A percentile compares a stretch with the other conserved stretches of the same genome.
Evolutionary conservation across 164 flowering plant species (phyloP).

Genomic region (Tetracentron sinense): DNA sequence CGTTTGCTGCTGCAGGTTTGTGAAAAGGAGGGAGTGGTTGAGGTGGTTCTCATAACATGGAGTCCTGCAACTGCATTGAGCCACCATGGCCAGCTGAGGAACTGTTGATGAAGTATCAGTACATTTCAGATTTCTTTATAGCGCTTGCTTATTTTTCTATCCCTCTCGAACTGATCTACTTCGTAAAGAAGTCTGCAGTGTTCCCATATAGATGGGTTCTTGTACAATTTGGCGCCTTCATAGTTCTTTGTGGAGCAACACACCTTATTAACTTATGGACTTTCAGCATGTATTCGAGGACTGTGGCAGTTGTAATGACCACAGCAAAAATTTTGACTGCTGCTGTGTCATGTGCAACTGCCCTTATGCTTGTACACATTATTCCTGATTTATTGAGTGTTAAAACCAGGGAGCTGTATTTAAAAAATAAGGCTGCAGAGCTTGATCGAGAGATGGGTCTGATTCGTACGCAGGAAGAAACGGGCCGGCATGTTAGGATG

Average conservation of each 20-base stretch:
- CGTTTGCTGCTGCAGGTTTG: neutral
- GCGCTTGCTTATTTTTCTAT: conserved; percentile 62
- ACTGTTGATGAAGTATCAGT: neutral
- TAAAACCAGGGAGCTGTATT: neutral
- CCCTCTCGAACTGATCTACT: conserved; percentile 53
- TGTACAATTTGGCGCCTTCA: conserved; percentile 48
- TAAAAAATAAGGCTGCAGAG: neutral
- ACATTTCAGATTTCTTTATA: conserved; percentile 40
- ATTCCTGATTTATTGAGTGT: neutral
- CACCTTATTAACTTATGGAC: conserved; percentile 58
- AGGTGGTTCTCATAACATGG: neutral
- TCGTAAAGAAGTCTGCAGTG: conserved; percentile 46
- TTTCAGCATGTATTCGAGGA: conserved; percentile 8
- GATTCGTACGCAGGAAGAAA: neutral
- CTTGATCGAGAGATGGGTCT: neutral
- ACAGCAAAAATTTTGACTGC: neutral
- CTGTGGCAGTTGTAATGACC: neutral
- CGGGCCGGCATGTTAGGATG: neutral
- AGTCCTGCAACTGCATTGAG: neutral
- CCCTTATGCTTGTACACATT: neutral
- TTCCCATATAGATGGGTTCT: conserved; percentile 64
- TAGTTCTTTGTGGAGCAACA: conserved; percentile 64
- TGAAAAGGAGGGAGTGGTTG: neutral
- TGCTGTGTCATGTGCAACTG: neutral
- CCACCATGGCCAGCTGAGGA: neutral